phyloP scores from a whole-genome alignment of 768 basidiomycete genomes.

The Tulasnella sp. region DNA sequence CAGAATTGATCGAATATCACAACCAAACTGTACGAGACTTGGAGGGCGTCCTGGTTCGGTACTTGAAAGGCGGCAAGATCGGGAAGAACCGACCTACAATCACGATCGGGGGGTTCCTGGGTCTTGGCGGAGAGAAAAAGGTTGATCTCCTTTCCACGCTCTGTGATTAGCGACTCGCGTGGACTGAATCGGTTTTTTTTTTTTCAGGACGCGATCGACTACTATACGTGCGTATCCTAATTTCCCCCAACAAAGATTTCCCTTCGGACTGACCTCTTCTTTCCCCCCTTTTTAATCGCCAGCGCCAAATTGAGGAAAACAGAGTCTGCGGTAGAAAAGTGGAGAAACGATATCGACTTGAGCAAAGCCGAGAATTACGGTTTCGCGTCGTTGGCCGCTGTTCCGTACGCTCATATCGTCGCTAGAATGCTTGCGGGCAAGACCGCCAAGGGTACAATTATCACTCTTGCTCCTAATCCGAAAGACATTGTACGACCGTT shows the following conservation, averaged over 20 bases:
- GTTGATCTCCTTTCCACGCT: slow-evolving; percentile 19
- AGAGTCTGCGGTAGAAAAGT: slow-evolving; percentile 64
- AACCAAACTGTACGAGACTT: slow-evolving; percentile 91
- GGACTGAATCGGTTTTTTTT: too few relatives aligned
- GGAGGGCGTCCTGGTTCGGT: slow-evolving; percentile 80
- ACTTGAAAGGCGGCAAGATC: slow-evolving; percentile 74
- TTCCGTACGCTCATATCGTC: slow-evolving; percentile 77
- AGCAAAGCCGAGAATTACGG: slow-evolving; percentile 46
- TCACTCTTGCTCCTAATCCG: slow-evolving; percentile 76
- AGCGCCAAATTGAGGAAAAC: slow-evolving; percentile 49
- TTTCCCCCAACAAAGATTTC: neutral
- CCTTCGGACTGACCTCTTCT: slow-evolving; percentile 17
- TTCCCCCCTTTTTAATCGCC: neutral
- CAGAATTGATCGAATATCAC: slow-evolving; percentile 84
- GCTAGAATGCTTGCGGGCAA: slow-evolving; percentile 62
- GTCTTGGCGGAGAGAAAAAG: slow-evolving; percentile 72
- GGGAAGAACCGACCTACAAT: slow-evolving; percentile 77
- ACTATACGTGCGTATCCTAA: slow-evolving; percentile 64
- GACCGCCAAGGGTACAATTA: slow-evolving; percentile 60
- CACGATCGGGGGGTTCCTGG: slow-evolving; percentile 67
- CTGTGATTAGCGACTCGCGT: neutral
- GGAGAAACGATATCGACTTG: slow-evolving; percentile 50
- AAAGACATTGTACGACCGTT: slow-evolving; percentile 62
- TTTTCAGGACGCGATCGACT: slow-evolving; percentile 76
- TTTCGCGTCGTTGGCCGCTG: slow-evolving; percentile 70